Evolutionary conservation across 768 basidiomycete genomes (phyloP), one percentile per base, ranked within the genome.

Genomic region (Amanita fuliginea): DNA sequence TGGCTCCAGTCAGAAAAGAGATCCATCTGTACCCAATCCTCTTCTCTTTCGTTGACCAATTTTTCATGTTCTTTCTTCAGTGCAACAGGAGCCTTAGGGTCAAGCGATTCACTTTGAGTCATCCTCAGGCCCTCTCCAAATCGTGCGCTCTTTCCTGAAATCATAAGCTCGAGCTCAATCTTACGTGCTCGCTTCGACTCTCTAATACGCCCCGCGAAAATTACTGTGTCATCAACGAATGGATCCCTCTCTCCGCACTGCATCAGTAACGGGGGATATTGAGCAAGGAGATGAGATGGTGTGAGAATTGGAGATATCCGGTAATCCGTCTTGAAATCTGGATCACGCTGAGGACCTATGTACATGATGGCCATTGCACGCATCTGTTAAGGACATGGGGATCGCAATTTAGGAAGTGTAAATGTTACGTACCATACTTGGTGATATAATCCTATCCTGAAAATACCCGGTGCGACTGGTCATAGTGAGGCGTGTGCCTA

Each of bases 321-420:
- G 66, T 97, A 98, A 70, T 99, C 94, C 14, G 85, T 86, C 49
- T 81, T 78, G 62, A 99, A 94, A 64, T 98, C 93, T 6, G 96
- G 96, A 62, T 91, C 86, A 46, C 83, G 84, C 59, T 88, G 80
- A 1, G 96, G 95, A 1, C 95, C 95, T 52, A 99, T 86, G 67
- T 96, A 96, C 54, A 95, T 68, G 60, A 96, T 94, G 3, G 95
- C 95, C 96, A 99, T 99, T 0, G 95, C 94, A 32, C 96, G 88
- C 91, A 97, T 97, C 95, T 98, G 57, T 32, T n/a, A 39, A 50
- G 32, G n/a, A 46, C 19, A 51, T 54, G 22, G 53, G 50, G 39
- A 22, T 51, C 34, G 22, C 21, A 36, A 32, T 14, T 42, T 21
- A 32, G 5, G 5, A 24, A 24, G 43, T 39, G 21, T 8, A 11